Base-by-base conservation (phyloP, 139 green algal genomes). In the Picochlorum sp. region DNA sequence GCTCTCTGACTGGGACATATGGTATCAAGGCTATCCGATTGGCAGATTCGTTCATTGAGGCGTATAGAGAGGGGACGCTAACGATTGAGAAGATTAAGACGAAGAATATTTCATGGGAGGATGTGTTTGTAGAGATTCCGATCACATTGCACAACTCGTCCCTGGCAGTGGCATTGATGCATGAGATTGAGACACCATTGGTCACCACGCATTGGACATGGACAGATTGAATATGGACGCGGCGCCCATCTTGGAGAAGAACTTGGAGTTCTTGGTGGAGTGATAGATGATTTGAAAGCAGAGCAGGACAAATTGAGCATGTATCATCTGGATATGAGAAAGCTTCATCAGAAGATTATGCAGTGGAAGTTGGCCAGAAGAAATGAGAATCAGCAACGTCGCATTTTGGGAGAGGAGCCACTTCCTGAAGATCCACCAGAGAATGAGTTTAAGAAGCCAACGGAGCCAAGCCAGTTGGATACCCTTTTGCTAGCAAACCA, bases 81-180 rank as follows among this genome's bases (percentile, higher is more conserved):
- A 82, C 77, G 4, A 66, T 72, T 21, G 77, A 94, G 68, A 82
- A 89, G 56, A 64, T 96, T 14, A 55, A 69, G 2, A 51, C 60
- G 37, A 67, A 69, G 21, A 70, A 70, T 28, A 62, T 96, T 13
- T 75, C 76, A 3, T 97, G 91, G 90, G 77, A 75, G 11, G 85
- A 96, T 49, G 84, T 99, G 15, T 98, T 99, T 69, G 74, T 88
- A 54, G 94, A 99, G 78, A 83, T 98, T 15, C 92, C 92, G 30
- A 84, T 98, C 57, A 83, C 62, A 1, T 66, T 97, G 23, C 78
- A 92, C 57, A 96, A 96, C 72, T 87, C 79, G 1, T 52, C 80
- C 38, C 76, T 98, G 15, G 75, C 84, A 1, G 79, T 79, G 38
- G 86, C 91, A 8, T 70, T 99, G 60, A 80, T 94, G 61, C 72